Conservation (phyloP, 1,284 basidiomycete genomes). For the Xerocomus amazonicus region DNA sequence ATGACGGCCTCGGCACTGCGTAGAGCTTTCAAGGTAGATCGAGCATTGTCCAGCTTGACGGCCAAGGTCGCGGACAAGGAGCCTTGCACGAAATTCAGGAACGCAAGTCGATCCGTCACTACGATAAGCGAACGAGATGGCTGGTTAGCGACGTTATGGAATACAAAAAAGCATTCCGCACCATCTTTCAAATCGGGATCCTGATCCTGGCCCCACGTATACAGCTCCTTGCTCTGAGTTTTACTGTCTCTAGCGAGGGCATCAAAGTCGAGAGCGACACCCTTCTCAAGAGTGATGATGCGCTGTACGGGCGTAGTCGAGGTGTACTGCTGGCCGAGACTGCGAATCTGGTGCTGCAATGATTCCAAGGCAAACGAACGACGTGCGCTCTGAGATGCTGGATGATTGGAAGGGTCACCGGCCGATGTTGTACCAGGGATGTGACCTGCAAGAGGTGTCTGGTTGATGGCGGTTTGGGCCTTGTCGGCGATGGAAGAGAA, state of each 20-base stretch:
- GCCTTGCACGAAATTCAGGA: slow-evolving; percentile 71
- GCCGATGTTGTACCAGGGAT: slow-evolving; percentile 41
- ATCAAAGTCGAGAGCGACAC: slow-evolving; percentile 69
- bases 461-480: slow-evolving; percentile 63
- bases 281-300: slow-evolving; percentile 73
- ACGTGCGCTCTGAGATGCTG: slow-evolving; percentile 40
- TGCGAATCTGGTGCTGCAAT: slow-evolving; percentile 67
- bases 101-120: slow-evolving; percentile 77
- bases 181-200: slow-evolving; percentile 72
- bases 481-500: slow-evolving; percentile 67
- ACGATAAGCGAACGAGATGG: neutral
- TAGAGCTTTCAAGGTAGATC: slow-evolving; percentile 63
- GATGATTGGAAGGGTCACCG: slow-evolving; percentile 36
- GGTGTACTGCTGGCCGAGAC: slow-evolving; percentile 71
- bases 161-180: slow-evolving; percentile 27
- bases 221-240: slow-evolving; percentile 74
- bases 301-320: slow-evolving; percentile 62
- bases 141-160: slow-evolving; percentile 7
- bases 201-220: slow-evolving; percentile 74
- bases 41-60: slow-evolving; percentile 55
- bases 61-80: slow-evolving; percentile 60
- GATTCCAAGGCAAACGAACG: slow-evolving; percentile 55
- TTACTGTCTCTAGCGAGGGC: slow-evolving; percentile 60
- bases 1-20: slow-evolving; percentile 65
- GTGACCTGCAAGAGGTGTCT: slow-evolving; percentile 52